Percentiles rank a stretch among this genome's conserved stretches.
phyloP scores from a whole-genome alignment of 2,329 filamentous ascomycete genomes.

The Fusarium xylarioides region DNA sequence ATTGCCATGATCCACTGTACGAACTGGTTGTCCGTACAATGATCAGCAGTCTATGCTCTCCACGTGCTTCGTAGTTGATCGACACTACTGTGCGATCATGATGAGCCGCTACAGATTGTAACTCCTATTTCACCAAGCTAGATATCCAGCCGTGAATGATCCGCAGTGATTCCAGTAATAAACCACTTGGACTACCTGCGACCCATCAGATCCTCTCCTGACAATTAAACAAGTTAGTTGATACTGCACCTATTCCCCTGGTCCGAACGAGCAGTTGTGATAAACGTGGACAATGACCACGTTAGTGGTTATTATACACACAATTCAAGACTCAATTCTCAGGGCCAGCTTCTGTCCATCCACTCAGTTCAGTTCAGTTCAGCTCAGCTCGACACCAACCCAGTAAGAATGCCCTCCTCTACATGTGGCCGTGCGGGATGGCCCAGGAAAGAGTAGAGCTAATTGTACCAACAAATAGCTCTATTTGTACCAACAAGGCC shows the following conservation, averaged over 20 bases:
- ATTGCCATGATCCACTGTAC: slow-evolving; percentile 11
- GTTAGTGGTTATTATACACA: neutral
- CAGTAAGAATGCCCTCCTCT: neutral
- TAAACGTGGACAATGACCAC: neutral
- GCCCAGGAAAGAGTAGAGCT: slow-evolving; percentile 3
- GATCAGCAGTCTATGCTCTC: slow-evolving; percentile 26
- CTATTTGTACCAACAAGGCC: too few relatives aligned
- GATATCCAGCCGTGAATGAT: neutral
- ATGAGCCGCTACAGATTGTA: neutral
- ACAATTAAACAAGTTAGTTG: neutral
- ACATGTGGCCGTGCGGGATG: slow-evolving; percentile 2
- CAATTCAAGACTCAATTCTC: neutral
- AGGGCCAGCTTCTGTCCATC: slow-evolving; percentile 1
- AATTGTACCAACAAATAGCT: too few relatives aligned
- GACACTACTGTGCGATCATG: neutral
- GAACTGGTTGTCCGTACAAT: neutral
- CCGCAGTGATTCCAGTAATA: neutral
- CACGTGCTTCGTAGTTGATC: slow-evolving; percentile 9
- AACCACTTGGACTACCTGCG: neutral
- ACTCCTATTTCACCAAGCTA: neutral
- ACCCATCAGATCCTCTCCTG: neutral
- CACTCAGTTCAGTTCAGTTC: neutral
- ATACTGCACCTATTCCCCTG: neutral
- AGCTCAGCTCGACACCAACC: neutral
- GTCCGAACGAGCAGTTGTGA: neutral